These are phyloP conservation scores for Gloeopeniophorella convolvens DNA, from an alignment of 768 basidiomycete genomes.

Conservation along the genomic window DNA sequence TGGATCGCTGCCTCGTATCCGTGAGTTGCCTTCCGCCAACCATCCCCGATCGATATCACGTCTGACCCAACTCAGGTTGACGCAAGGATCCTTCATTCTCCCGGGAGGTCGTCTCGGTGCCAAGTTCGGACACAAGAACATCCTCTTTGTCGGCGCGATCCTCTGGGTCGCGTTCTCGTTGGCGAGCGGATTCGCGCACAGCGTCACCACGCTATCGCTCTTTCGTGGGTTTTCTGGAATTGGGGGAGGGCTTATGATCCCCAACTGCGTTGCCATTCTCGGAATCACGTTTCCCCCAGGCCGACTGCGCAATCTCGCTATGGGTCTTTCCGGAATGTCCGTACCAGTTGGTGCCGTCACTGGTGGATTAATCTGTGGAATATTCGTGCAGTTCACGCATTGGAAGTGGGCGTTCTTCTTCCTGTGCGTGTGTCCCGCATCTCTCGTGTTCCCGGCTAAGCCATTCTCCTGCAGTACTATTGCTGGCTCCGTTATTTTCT, in stretches of 20 bases:
- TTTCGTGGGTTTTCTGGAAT: constrained; percentile 6
- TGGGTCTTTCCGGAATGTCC: neutral
- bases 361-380: neutral
- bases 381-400: neutral
- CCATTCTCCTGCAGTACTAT: neutral
- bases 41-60: neutral
- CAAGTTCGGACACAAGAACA: constrained; percentile 7
- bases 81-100: constrained; percentile 10
- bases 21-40: neutral
- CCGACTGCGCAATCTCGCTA: constrained; percentile 1
- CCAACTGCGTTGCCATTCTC: constrained; percentile 6
- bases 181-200: constrained; percentile 7
- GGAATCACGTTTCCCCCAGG: constrained; percentile 9
- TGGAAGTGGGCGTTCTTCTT: constrained; percentile 12
- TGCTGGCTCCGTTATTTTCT: neutral
- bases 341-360: constrained; percentile 3
- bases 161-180: constrained; percentile 10
- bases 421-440: constrained; percentile 2
- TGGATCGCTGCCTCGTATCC: neutral
- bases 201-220: neutral
- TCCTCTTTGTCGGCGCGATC: constrained; percentile 4
- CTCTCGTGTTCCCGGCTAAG: neutral
- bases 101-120: constrained; percentile 9
- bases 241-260: constrained; percentile 3
- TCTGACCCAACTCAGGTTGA: neutral